phyloP scores from a whole-genome alignment of 1,284 basidiomycete species.

The Tilletia horrida region DNA sequence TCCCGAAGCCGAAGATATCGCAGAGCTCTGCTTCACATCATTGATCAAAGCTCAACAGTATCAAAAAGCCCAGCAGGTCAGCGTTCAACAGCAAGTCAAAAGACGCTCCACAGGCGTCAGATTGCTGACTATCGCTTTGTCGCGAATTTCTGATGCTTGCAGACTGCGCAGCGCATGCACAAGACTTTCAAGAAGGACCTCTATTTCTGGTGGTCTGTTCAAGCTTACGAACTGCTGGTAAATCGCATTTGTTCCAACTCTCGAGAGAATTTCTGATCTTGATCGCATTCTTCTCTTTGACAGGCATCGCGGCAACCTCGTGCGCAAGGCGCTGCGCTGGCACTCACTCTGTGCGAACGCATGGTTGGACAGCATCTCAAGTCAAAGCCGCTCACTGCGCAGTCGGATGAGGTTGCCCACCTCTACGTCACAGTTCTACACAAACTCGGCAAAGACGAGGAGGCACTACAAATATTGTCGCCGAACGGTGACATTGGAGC shows the following conservation, averaged over 20 bases:
- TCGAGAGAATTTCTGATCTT: neutral
- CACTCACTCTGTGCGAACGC: slow-evolving; percentile 63
- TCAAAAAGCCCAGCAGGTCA: slow-evolving; percentile 49
- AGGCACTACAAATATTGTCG: slow-evolving; percentile 65
- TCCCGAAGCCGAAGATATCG: slow-evolving; percentile 74
- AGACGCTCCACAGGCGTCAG: neutral
- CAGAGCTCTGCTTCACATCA: slow-evolving; percentile 72
- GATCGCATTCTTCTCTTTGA: neutral
- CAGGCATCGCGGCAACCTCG: slow-evolving; percentile 19
- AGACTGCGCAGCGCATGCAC: slow-evolving; percentile 25
- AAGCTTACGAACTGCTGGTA: slow-evolving; percentile 68
- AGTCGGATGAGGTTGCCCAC: slow-evolving; percentile 70
- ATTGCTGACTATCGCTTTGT: slow-evolving; percentile 17
- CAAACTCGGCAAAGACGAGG: slow-evolving; percentile 59
- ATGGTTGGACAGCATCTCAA: slow-evolving; percentile 67
- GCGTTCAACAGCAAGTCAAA: neutral
- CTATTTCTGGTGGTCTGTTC: slow-evolving; percentile 78
- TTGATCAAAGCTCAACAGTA: slow-evolving; percentile 37
- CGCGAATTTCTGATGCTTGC: slow-evolving; percentile 18
- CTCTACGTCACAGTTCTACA: slow-evolving; percentile 70
- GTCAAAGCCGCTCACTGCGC: slow-evolving; percentile 69
- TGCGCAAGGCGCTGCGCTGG: slow-evolving; percentile 61
- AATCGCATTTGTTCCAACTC: slow-evolving; percentile 14
- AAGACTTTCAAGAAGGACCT: slow-evolving; percentile 63
- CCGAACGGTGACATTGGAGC: slow-evolving; percentile 65